Evolutionary conservation across 2,329 filamentous ascomycete genomes (phyloP), one percentile per base, ranked within the genome.

Genomic region (Alternaria sp.): DNA sequence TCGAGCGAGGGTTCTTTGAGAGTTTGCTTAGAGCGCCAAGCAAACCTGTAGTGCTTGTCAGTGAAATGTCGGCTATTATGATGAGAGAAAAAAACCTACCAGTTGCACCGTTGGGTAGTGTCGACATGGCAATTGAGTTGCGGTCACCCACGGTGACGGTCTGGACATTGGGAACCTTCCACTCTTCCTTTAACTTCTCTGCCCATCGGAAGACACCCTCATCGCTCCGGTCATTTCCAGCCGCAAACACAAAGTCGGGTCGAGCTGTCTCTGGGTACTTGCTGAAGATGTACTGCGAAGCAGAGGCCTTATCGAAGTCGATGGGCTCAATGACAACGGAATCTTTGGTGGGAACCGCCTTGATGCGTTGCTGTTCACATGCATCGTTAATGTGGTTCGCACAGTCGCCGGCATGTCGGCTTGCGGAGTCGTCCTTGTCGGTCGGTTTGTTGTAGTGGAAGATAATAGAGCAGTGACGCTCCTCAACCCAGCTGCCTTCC

Each of bases 201-300:
- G 94, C 95, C 94, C 95, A 98, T 64, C 90, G 90, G 82, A 97
- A 98, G 20, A 97, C 91, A 69, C 92, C 91, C 75, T 98, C 94
- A 67, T 98, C 95, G 69, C 97, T 94, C 32, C 94, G 89, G 43
- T 94, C 93, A 73, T 97, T 94, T 38, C 94, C 94, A 34, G 94
- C 87, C 7, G 97, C 92, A 81, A 97, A 88, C 58, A 98, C 80
- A 78, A 97, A 98, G 75, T 97, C 93, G 0, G 93, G 57, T 22
- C 70, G 70, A 10, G 65, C 60, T 0, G 65, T 34, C 32, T 69
- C 63, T 12, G 58, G 56, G 20, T 81, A 73, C 36, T 73, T 73
- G 56, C 88, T 85, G 76, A 92, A 91, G 48, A 97, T 90, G 67
- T 88, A 86, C 70, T 89, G 85, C 0, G 93, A 91, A 0, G 94